These are phyloP conservation scores for Oemleria cerasiformis DNA, from an alignment of 306 rosid species.

Conservation along the genomic window DNA sequence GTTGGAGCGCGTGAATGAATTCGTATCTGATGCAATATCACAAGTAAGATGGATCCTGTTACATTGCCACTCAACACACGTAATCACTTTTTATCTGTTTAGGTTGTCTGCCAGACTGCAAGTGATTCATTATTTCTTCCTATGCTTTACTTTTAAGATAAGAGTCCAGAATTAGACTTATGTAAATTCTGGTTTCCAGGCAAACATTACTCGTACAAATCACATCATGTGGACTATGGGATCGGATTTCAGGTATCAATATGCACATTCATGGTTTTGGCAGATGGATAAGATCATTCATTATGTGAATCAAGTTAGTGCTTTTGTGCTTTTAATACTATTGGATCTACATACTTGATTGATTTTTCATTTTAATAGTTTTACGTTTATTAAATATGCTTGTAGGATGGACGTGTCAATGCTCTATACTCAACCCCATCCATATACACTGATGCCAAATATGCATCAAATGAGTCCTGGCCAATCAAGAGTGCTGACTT, in stretches of 20 bases:
- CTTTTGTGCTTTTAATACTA: not conserved
- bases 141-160: conserved; percentile 24
- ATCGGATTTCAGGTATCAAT: conserved; percentile 80
- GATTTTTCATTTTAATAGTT: not conserved
- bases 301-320: conserved; percentile 71
- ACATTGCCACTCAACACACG: too few species aligned
- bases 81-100: not conserved
- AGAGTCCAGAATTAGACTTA: conserved; percentile 34
- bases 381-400: not conserved
- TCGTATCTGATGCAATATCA: conserved; percentile 66
- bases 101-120: not conserved
- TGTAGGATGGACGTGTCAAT: conserved; percentile 85
- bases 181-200: conserved; percentile 34
- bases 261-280: conserved; percentile 84
- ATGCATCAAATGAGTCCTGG: conserved; percentile 68
- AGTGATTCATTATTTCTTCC: not conserved
- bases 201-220: conserved; percentile 76
- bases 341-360: not conserved
- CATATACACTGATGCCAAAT: conserved; percentile 78
- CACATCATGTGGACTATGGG: conserved; percentile 98
- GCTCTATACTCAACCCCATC: conserved; percentile 91
- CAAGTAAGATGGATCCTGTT: conserved; percentile 46
- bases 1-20: conserved; percentile 63
- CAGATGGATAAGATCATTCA: conserved; percentile 96
- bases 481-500: conserved; percentile 81